Base-by-base conservation (phyloP, 345 rosid genomes). In the Arabidopsis suecica region DNA sequence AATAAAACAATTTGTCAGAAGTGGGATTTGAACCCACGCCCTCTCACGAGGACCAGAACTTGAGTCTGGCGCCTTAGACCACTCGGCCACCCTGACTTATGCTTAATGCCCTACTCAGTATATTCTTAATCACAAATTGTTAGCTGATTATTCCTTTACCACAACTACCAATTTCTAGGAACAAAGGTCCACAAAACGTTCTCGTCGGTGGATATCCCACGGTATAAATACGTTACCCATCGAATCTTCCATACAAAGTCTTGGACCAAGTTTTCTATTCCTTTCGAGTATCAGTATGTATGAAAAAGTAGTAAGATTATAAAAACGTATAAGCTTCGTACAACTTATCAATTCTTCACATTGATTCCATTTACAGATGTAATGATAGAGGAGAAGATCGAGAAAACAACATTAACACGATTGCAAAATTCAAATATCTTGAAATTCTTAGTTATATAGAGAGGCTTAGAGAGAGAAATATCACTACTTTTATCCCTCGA, bases 31-130 rank as follows among this genome's bases (percentile, higher is more conserved):
- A 82, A 82, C 84, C 80, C 80, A 76, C 82, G 82, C 83, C 85
- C 88, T 79, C 88, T 75, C 3, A 55, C 75, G 80, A 79, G 60
- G 88, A 86, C 83, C 87, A 85, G 84, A 86, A 88, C 89, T 90
- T 85, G 89, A 86, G 96, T 84, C 88, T 83, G 84, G 87, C 84
- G 88, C 86, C 85, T 83, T 86, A 84, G 87, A 89, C 89, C 91
- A 80, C 89, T 86, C 88, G 89, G 88, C 88, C 88, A 85, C 81
- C 90, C 87, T 87, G 88, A 87, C 90, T 9, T 5, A 4, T 38
- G 16, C 7, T 13, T 5, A 28, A 3, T 0, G 0, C 5, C 12
- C 3, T 7, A 11, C 9, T 12, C 7, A 0, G 37, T 6, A 0
- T 12, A 28, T 0, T 6, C 13, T 6, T 51, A 10, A 0, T 0